These are phyloP conservation scores for Spathaspora arborariae DNA, from an alignment of 805 yeast species.

Conservation along the genomic window DNA sequence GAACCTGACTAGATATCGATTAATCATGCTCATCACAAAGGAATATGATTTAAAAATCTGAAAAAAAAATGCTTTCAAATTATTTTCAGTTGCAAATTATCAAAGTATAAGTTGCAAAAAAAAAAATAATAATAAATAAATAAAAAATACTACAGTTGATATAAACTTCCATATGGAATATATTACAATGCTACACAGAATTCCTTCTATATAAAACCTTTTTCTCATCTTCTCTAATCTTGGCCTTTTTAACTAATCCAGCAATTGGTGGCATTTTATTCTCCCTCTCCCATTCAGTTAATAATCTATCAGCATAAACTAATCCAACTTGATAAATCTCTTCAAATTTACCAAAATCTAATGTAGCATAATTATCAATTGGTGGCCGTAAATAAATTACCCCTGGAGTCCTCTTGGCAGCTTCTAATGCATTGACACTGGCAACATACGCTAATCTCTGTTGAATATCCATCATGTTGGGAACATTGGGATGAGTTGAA, in stretches of 20 bases:
- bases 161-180: neutral
- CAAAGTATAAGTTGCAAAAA: too few species aligned
- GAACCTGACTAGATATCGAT: too few species aligned
- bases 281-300: slow-evolving; percentile 49
- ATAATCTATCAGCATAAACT: slow-evolving; percentile 59
- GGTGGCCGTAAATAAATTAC: slow-evolving; percentile 91
- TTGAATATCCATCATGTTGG: slow-evolving; percentile 93
- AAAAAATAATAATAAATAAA: too few species aligned
- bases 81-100: too few species aligned
- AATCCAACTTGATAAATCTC: slow-evolving; percentile 83
- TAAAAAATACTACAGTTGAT: too few species aligned
- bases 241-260: slow-evolving; percentile 37
- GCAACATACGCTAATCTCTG: slow-evolving; percentile 91
- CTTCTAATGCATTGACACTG: slow-evolving; percentile 87
- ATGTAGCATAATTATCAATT: slow-evolving; percentile 83
- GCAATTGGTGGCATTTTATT: slow-evolving; percentile 62
- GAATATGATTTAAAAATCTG: too few species aligned
- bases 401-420: slow-evolving; percentile 80
- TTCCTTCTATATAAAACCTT: slow-evolving; percentile 50
- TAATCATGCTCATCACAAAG: too few species aligned
- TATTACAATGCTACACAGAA: slow-evolving; percentile 39
- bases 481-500: slow-evolving; percentile 81
- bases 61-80: too few species aligned
- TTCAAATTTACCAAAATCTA: slow-evolving; percentile 88
- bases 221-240: slow-evolving; percentile 17